Evolutionary conservation across 2,329 filamentous ascomycete genomes (phyloP), one percentile per base, ranked within the genome.

Genomic region (Teratosphaeriaceae sp.): DNA sequence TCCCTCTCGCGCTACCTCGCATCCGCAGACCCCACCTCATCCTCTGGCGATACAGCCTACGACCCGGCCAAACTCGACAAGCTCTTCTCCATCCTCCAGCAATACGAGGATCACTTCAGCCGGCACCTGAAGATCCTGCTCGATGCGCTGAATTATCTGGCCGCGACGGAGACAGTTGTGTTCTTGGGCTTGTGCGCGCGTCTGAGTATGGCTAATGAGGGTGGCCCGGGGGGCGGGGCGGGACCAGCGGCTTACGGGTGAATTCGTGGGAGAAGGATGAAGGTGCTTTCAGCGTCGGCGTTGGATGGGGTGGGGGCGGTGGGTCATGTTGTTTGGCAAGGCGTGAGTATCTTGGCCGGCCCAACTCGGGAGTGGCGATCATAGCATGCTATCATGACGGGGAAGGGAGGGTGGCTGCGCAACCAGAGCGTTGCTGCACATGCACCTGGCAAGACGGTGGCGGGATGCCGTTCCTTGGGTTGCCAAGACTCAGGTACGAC

Each of bases 141-240:
- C 27, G 92, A 97, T 62, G 90, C 88, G 47, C 74, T 98, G 49
- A 97, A 98, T 57, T 95, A 97, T 65, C 94, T 96, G 56, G 92
- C 92, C 2, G 92, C 92, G 0, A 97, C 92, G 0, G 92, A 98
- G 70, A 97, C 92, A 27, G 90, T 96, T 2, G 92, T 95, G 15
- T 74, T 98, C 51, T 69, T 97, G 49, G 90, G 89, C 52, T 71
- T 98, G 13, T 94, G 88, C 60, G 88, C 88, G 11, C 70, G 88
- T 47, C 62, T 94, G 58, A 89, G 84, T 57, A 87, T 84, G 46
- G 87, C 85, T 11, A 88, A 85, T 47, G 85, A 89, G 60, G 85
- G 85, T 2, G 57, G 59, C 1, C 43, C 49, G 7, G 31, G 34
- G 18, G 36, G 40, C n/a, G 44, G 34, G 24, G 22, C 23, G 12